Evolutionary conservation across 805 yeast genomes (phyloP), one percentile per base, ranked within the genome.

Genomic region (Candida insectorum): DNA sequence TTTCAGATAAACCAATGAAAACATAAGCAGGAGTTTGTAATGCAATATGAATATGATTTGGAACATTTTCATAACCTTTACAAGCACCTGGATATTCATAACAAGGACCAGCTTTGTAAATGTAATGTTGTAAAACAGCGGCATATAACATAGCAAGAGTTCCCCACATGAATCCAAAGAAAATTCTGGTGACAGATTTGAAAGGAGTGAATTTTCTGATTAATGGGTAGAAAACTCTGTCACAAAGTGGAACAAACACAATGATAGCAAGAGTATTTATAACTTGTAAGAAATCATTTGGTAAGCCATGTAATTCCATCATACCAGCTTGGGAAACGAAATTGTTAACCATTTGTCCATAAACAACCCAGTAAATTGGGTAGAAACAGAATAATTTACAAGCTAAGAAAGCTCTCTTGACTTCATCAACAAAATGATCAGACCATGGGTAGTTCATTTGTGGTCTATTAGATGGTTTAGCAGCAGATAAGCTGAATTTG

Each of bases 201-300:
- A 83, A 75, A 14, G 72, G 69, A 54, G 79, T 69, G 50, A 54
- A 60, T 37, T 49, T 56, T 50, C 71, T 56, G 41, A 65, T 57
- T 49, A 62, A 61, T 24, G 71, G 72, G 43, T 65, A 84, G 10
- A 81, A 37, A n/a, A 68, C 47, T 39, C 69, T 58, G 56, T 84
- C 86, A 58, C 72, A 71, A 45, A 84, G 66, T 38, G 94, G 94
- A 44, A 85, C 81, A 56, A 82, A 79, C n/a, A 85, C 64, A 46
- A 85, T 81, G 47, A 85, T 73, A 24, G 86, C 80, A 47, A 85
- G 63, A 18, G 93, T 83, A 58, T 85, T 82, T 47, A 85, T 73
- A 51, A 78, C 81, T 59, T 79, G 82, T 65, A 84, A 73, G 48
- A 84, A 68, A 67, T 84, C 94, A 54, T 85, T 85, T 45, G 94